These are phyloP conservation scores for Colletotrichum tanaceti DNA, from an alignment of 2,329 filamentous ascomycete genomes.

Conservation along the genomic window DNA sequence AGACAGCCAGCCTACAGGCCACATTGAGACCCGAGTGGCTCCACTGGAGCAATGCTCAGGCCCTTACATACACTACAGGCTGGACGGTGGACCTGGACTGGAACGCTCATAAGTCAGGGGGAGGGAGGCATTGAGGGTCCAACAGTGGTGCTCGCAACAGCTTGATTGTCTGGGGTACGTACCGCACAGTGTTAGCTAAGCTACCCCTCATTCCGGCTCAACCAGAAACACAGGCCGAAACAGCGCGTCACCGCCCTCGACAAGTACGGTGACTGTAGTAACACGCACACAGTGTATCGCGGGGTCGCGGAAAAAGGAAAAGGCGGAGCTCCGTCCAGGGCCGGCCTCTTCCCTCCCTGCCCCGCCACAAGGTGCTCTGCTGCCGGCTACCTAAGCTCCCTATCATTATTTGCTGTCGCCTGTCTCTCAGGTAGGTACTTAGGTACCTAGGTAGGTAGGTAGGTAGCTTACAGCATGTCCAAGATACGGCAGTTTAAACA, in stretches of 20 bases:
- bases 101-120: background rate
- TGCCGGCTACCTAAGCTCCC: slow-evolving; percentile 12
- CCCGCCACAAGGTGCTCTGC: background rate
- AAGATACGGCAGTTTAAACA: too few species aligned
- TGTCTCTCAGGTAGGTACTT: background rate
- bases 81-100: slow-evolving; percentile 10
- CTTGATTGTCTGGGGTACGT: slow-evolving; percentile 11
- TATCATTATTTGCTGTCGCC: background rate
- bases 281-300: slow-evolving; percentile 4
- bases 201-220: slow-evolving; percentile 34
- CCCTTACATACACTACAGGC: slow-evolving; percentile 14
- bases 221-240: background rate
- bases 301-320: slow-evolving; percentile 37
- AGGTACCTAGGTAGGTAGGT: background rate
- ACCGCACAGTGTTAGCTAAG: slow-evolving; percentile 27
- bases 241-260: background rate
- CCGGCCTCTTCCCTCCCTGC: slow-evolving; percentile 23
- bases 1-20: slow-evolving; percentile 4
- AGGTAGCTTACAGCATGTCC: background rate
- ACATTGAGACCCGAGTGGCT: background rate
- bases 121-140: slow-evolving; percentile 7
- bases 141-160: background rate
- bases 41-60: slow-evolving; percentile 30
- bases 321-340: slow-evolving; percentile 29
- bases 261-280: rapidly evolving